Evolutionary conservation across 192 early-diverging fungal species (phyloP), one percentile per base, ranked within the genome.

Genomic region (Phlyctochytrium arcticum): DNA sequence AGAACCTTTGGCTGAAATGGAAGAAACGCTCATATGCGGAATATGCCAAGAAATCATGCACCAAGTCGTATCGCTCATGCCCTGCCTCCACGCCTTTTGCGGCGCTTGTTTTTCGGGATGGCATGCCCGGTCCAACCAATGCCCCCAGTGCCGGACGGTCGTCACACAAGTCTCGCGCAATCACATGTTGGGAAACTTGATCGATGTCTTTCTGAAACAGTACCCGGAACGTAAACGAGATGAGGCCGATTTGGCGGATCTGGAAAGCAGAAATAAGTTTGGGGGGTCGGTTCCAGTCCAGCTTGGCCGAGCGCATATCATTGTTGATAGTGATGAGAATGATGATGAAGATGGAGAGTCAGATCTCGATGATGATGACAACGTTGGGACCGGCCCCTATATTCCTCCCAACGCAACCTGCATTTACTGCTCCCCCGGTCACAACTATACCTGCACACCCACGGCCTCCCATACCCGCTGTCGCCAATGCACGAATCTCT

Each of bases 1-100:
- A 44, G 39, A 1, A 44, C 39, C 12, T 57, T 19, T 12, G 36
- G 23, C 9, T 36, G 37, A 36, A n/a, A 61, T 56, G 48, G 37
- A 36, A 61, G 37, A 56, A 2, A 49, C 56, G 27, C 17, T 34
- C 8, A 34, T 36, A 17, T 57, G 67, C 33, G 50, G 61, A 17
- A 65, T 74, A 15, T 73, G 71, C 46, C 71, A 68, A 3, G 71
- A 61, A 31, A 26, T 73, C n/a, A 24, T 73, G 15, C 60, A 70
- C 19, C 33, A 24, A 17, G 48, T 62, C 0, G 49, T 37, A 17
- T 36, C 51, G 10, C 19, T 67, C 7, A 21, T 67, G 12, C 72
- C 72, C 15, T 74, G 72, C 48, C 21, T 74, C 61, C 72, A 74
- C 55, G 49, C 51, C 32, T 74, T 72, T 32, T 74, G 72, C 42